phyloP scores from a whole-genome alignment of 768 basidiomycete genomes.

The Suillus americanus region DNA sequence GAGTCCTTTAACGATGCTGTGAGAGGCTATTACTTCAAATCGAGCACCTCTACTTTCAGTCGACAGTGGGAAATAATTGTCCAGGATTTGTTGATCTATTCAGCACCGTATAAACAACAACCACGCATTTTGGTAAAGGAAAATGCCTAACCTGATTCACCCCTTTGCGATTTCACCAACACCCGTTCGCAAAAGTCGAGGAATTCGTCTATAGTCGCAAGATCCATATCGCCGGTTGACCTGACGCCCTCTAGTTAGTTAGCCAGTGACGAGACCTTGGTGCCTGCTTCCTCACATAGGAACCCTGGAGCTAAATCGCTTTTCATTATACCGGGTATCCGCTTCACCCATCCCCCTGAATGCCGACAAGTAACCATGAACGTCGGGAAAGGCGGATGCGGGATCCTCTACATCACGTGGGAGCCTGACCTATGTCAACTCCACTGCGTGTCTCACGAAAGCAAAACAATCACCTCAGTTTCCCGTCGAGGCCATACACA shows the following conservation, averaged over 20 bases:
- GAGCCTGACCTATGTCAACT: conserved; percentile 33
- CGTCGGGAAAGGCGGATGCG: conserved; percentile 55
- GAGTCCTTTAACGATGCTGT: conserved; percentile 1
- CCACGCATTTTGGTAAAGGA: not conserved
- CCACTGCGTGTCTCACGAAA: conserved; percentile 2
- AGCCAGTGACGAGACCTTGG: conserved; percentile 5
- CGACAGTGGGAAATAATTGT: conserved; percentile 42
- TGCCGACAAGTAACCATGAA: conserved; percentile 46
- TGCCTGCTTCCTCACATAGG: conserved; percentile 42
- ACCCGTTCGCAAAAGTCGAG: conserved; percentile 62
- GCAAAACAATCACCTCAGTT: conserved; percentile 45
- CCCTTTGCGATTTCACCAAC: conserved; percentile 37
- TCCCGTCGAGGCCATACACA: conserved; percentile 81
- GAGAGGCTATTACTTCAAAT: not conserved
- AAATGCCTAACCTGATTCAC: conserved; percentile 26
- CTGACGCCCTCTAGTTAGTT: conserved; percentile 34
- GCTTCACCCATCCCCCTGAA: conserved; percentile 39
- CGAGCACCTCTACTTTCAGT: not conserved
- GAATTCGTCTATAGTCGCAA: conserved; percentile 59
- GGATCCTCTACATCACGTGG: conserved; percentile 53
- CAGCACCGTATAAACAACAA: conserved; percentile 1
- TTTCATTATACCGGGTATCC: conserved; percentile 29
- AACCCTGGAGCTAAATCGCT: conserved; percentile 43
- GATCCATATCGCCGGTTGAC: conserved; percentile 51
- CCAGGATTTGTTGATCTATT: conserved; percentile 34